Evolutionary conservation across 2,329 filamentous ascomycete genomes (phyloP).

Genomic region (Neofusicoccum ribis): DNA sequence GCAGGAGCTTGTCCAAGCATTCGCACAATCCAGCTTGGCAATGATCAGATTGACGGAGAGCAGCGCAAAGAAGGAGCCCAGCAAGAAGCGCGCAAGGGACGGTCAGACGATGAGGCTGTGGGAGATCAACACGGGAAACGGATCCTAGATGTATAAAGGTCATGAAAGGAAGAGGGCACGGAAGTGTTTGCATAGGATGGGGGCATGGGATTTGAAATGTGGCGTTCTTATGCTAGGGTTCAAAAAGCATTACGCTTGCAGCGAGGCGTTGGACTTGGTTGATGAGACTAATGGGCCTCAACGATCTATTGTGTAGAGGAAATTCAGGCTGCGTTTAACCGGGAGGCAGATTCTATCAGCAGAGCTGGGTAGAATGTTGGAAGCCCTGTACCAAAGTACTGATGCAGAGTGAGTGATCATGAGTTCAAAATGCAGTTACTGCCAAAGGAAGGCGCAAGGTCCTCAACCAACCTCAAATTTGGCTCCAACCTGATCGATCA

Average conservation of each 20-base stretch:
- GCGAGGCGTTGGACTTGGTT: slow-evolving; percentile 11
- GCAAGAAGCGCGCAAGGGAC: slow-evolving; percentile 10
- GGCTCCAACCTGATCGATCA: too few species aligned
- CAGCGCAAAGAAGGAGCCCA: slow-evolving; percentile 10
- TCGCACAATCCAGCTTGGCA: slow-evolving; percentile 76
- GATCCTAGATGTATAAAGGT: too few species aligned
- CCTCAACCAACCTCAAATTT: too few species aligned
- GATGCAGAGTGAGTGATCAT: too few species aligned
- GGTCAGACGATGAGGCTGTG: slow-evolving; percentile 18
- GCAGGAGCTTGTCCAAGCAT: slow-evolving; percentile 52
- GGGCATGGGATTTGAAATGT: not conserved
- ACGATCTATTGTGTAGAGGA: not conserved
- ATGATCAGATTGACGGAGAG: slow-evolving; percentile 46
- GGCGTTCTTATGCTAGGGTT: not conserved
- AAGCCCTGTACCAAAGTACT: too few species aligned
- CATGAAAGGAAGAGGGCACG: not conserved
- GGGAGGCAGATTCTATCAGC: not conserved
- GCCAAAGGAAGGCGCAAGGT: too few species aligned
- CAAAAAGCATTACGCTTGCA: slow-evolving; percentile 3
- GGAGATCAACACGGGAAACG: slow-evolving; percentile 1
- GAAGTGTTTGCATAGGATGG: not conserved
- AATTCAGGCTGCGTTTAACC: not conserved
- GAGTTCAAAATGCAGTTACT: too few species aligned
- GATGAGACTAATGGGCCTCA: not conserved
- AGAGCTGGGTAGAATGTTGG: not conserved